Evolutionary conservation across 192 early-diverging fungal species (phyloP), one percentile per base, ranked within the genome.

Genomic region (Podila epigama): DNA sequence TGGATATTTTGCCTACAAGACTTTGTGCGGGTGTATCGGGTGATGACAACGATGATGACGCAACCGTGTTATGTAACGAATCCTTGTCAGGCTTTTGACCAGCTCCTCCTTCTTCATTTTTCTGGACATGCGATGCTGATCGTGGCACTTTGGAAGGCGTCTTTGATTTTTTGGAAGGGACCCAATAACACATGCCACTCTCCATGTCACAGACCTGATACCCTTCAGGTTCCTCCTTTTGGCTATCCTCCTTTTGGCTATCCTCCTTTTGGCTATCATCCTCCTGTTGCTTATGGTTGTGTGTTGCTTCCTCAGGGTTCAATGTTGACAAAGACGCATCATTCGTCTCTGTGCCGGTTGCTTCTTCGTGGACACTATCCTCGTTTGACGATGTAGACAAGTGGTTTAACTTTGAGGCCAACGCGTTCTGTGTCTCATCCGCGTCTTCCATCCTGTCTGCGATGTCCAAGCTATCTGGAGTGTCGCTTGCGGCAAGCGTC

Each of bases 171-270:
- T 68, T 75, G 58, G 65, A 41, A n/a, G 73, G 73, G 16, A 77
- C 66, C 73, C 73, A 77, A 41, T 77, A 77, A 20, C 73, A 77
- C 56, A 77, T 27, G 2, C 73, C 73, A 1, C 60, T 63, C 31
- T 64, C 60, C 55, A 68, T 60, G 51, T 68, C 66, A 22, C 73
- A 77, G 36, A 68, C 40, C 28, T 77, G 60, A 25, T 77, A 77
- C 7, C 73, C 73, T 27, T 77, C 73, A 15, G 10, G 18, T 18
- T 44, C 42, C 1, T 48, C 42, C 4, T 48, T 22, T 2, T 48
- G n/a, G 7, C 9, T 22, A 9, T 11, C 7, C 15, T 48, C 44
- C 20, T 48, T 18, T 48, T 48, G 44, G 3, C 1, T 48, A 9
- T 48, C 44, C n/a, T 48, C n/a, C n/a, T 48, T 48, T 48, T 18